phyloP scores from a whole-genome alignment of 768 basidiomycete species.

The Crucibulum laeve region DNA sequence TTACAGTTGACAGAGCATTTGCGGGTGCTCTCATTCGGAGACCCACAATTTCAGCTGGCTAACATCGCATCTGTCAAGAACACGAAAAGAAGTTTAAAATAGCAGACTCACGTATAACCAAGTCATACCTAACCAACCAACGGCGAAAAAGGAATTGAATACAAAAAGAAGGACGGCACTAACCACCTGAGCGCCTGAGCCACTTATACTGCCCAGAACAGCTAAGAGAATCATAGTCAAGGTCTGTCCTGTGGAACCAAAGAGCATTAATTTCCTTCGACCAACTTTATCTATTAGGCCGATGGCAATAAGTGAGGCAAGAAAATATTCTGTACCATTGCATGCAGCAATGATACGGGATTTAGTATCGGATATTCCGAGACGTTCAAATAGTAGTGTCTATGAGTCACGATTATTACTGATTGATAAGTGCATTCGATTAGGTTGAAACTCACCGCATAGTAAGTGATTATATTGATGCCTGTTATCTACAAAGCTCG shows the following conservation, averaged over 20 bases:
- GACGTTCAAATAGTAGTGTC: slow-evolving; percentile 52
- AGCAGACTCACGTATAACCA: slow-evolving; percentile 56
- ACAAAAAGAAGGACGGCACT: slow-evolving; percentile 58
- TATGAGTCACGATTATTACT: slow-evolving; percentile 19
- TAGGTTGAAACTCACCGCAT: slow-evolving; percentile 19
- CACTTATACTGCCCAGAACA: slow-evolving; percentile 48
- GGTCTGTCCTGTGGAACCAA: slow-evolving; percentile 58
- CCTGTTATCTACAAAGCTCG: slow-evolving; percentile 40
- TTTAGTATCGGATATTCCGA: slow-evolving; percentile 54
- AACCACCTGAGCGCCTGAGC: slow-evolving; percentile 40
- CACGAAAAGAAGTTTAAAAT: background rate
- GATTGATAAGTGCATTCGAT: background rate
- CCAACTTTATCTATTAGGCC: slow-evolving; percentile 70
- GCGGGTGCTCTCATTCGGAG: slow-evolving; percentile 59
- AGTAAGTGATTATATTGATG: slow-evolving; percentile 65
- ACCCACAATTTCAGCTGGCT: slow-evolving; percentile 66
- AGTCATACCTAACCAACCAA: slow-evolving; percentile 70
- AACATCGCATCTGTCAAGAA: background rate
- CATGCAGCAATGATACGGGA: slow-evolving; percentile 62
- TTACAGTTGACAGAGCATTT: slow-evolving; percentile 55
- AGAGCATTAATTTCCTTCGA: slow-evolving; percentile 67
- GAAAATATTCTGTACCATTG: slow-evolving; percentile 69
- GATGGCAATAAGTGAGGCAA: slow-evolving; percentile 70
- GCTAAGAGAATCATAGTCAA: slow-evolving; percentile 58
- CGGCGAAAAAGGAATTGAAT: slow-evolving; percentile 70